Evolutionary conservation across 2,329 filamentous ascomycete species (phyloP).

Genomic region (Sporothrix euskadiensis): DNA sequence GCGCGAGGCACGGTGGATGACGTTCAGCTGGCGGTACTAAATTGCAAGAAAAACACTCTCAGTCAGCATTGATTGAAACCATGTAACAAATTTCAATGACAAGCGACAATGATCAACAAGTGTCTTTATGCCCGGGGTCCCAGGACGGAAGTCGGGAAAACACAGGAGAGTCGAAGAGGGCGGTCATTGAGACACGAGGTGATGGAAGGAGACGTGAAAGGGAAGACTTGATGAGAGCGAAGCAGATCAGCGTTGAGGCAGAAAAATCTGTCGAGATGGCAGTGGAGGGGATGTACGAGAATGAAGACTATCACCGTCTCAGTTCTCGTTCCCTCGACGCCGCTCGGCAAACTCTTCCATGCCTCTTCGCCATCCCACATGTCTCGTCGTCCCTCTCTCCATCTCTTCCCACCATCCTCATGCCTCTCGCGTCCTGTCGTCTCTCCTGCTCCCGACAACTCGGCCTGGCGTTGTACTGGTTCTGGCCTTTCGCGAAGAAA

Average conservation of each 20-base stretch:
- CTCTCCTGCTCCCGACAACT: constrained; percentile 24
- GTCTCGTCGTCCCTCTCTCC: neutral
- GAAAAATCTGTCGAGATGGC: no score
- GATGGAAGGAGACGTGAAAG: neutral
- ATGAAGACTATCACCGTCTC: neutral
- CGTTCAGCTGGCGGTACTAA: constrained; percentile 98
- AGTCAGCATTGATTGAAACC: constrained; percentile 52
- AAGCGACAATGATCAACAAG: constrained; percentile 78
- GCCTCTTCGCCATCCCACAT: neutral
- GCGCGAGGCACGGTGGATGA: constrained; percentile 98
- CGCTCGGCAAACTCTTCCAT: neutral
- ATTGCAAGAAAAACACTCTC: constrained; percentile 98
- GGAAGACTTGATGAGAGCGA: constrained; percentile 1
- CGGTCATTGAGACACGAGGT: constrained; percentile 7
- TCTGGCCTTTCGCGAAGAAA: neutral
- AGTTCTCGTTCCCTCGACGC: neutral
- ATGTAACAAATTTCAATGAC: constrained; percentile 20
- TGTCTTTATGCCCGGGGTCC: constrained; percentile 66
- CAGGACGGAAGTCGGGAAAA: constrained; percentile 45
- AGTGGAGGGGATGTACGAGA: neutral
- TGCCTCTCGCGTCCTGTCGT: constrained; percentile 4
- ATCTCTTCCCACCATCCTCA: neutral
- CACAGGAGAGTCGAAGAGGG: constrained; percentile 21
- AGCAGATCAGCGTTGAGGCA: neutral
- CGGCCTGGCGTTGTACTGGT: constrained; percentile 23